Base-by-base conservation (phyloP, 108 stramenopile species). In the Thalassiosira profunda region DNA sequence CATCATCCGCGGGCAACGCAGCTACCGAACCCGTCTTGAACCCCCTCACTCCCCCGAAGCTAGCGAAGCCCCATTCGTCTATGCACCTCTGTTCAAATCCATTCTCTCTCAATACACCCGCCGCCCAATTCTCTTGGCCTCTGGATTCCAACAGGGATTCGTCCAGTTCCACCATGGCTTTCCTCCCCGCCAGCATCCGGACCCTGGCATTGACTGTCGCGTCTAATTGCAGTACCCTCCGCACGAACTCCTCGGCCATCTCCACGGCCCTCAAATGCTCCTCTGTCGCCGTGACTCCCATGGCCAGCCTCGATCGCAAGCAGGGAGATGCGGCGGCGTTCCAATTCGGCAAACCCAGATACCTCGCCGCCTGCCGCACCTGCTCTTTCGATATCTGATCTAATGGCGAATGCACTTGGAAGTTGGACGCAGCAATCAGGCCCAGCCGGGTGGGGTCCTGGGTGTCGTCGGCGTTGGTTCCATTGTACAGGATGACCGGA, bases 301-400 rank as follows among this genome's bases (percentile, higher is more conserved):
- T 70, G 11, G 95, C 97, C 41, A 98, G 60, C 20, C 97, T 79
- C 2, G 93, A 94, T 35, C 97, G 81, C 28, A 98, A 63, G 73
- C 97, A 98, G 11, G 97, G 97, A 20, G 93, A 89, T 23, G 97
- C 97, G 7, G 97, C 97, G 24, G 85, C 76, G 58, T 97, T 84
- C 91, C 94, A 94, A 74, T 98, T 98, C 8, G 87, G 89, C 37
- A 98, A 70, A 3, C 87, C 89, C 31, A 96, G 51, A 34, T 87
- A 78, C 38, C 76, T 75, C n/a, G 88, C 82, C 7, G 81, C 88
- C 5, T 62, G 26, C 36, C 95, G 74, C 1, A 97, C 95, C 36
- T 91, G 61, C 6, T 67, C 70, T 62, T 98, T 98, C 34, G 90
- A 73, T 3, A 91, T 85, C 14, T 67, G 55, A 40, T 64, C 63